phyloP scores from a whole-genome alignment of 1,284 basidiomycete genomes.

The Heterobasidion parviporum region DNA sequence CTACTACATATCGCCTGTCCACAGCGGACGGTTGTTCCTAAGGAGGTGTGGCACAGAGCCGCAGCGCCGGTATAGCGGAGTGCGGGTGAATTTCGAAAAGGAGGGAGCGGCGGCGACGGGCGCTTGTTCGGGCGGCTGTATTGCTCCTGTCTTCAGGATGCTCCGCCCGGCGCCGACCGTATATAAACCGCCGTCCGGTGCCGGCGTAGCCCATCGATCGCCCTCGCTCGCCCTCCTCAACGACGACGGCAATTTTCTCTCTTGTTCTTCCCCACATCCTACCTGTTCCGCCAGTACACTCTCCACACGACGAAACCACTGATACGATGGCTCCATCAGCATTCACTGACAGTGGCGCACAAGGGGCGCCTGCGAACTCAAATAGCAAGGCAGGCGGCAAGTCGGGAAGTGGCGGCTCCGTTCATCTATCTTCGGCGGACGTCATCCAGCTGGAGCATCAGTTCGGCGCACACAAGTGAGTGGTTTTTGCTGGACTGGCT shows the following conservation, averaged over 20 bases:
- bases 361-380: background rate
- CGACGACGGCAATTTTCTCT: no score
- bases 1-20: no score
- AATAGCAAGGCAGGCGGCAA: background rate
- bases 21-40: no score
- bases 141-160: background rate
- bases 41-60: no score
- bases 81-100: no score
- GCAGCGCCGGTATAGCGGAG: no score
- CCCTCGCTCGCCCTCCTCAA: no score
- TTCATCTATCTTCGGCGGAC: constrained; percentile 43
- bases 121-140: background rate
- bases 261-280: background rate
- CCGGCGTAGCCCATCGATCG: background rate
- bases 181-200: background rate
- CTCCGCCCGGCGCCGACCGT: no score
- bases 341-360: background rate
- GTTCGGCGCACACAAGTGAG: constrained; percentile 85
- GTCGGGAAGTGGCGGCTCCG: background rate
- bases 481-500: constrained; percentile 14
- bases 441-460: constrained; percentile 80
- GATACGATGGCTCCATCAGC: background rate
- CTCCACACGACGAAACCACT: background rate
- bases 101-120: background rate
- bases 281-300: background rate